Base-by-base conservation (phyloP, 139 green algal genomes). In the Microglena sp. region DNA sequence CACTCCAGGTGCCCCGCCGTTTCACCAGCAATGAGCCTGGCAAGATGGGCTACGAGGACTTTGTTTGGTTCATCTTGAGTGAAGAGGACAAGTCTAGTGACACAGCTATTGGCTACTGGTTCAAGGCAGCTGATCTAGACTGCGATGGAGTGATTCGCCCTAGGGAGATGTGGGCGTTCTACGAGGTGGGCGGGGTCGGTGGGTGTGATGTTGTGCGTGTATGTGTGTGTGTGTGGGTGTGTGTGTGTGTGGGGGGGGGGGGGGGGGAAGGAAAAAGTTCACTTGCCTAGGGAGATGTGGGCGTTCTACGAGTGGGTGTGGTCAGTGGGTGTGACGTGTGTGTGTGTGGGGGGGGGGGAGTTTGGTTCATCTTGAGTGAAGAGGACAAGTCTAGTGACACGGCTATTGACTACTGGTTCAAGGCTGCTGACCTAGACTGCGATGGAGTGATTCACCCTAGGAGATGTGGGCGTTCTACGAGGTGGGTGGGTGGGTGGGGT, bases 311-410 rank as follows among this genome's bases (percentile, higher is more conserved):
- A n/a, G n/a, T n/a, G n/a, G n/a, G n/a, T n/a, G n/a, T n/a, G n/a
- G n/a, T n/a, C n/a, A n/a, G n/a, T n/a, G n/a, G n/a, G n/a, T n/a
- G n/a, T n/a, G n/a, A n/a, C n/a, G n/a, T n/a, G n/a, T n/a, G n/a
- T n/a, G n/a, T n/a, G n/a, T n/a, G n/a, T n/a, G n/a, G n/a, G n/a
- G n/a, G n/a, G n/a, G n/a, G n/a, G n/a, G n/a, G n/a, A n/a, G 87
- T 96, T 53, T 99, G 91, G 89, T 99, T 99, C 80, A 95, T 99
- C 50, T 75, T 99, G 33, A 91, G 76, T 30, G 94, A 99, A 76
- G 94, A 99, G 85, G 91, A 99, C 84, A 99, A 99, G 75, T 91
- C 73, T 32, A 93, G 76, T 2, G 82, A 96, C 43, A 80, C 86
- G 28, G 83, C 75, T 18, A 74, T 99, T 5, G 84, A 94, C 44